Evolutionary conservation across 2,329 filamentous ascomycete species (phyloP).

Genomic region (Hypoxylon sp.): DNA sequence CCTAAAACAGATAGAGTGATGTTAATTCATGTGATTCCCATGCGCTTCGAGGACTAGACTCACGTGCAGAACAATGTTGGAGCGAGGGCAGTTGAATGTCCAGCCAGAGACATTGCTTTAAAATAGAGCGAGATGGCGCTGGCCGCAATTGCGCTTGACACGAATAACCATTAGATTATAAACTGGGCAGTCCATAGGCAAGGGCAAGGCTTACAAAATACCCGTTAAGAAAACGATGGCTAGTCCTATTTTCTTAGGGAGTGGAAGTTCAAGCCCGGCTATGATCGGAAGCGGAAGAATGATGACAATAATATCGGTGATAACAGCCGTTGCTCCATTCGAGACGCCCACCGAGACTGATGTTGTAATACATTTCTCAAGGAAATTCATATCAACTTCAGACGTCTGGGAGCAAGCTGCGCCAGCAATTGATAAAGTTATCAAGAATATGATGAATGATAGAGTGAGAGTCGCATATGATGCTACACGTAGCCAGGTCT

Average conservation of each 20-base stretch:
- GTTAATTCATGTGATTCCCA: not conserved
- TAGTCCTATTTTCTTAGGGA: conserved; percentile 18
- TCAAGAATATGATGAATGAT: not conserved
- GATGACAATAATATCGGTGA: conserved; percentile 15
- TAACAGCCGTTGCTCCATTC: conserved; percentile 3
- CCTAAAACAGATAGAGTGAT: not conserved
- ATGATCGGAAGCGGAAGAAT: conserved; percentile 19
- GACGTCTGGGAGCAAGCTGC: not conserved
- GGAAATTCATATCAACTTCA: not conserved
- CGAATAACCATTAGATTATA: not conserved
- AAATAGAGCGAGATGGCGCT: conserved; percentile 11
- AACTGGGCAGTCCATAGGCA: not conserved
- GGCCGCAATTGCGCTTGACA: conserved; percentile 1
- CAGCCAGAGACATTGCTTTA: conserved; percentile 5
- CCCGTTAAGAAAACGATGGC: conserved; percentile 20
- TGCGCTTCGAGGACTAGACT: not conserved
- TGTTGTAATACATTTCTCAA: conserved; percentile 1
- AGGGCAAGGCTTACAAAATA: conserved; percentile 6
- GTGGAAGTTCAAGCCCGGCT: conserved; percentile 1
- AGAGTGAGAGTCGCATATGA: conserved; percentile 6
- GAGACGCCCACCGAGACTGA: not conserved
- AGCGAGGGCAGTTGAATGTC: conserved; percentile 1
- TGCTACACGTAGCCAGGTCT: conserved; percentile 9
- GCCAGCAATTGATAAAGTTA: not conserved
- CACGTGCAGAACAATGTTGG: conserved; percentile 16